Evolutionary conservation across 768 basidiomycete species (phyloP).

Genomic region (Harrya chromipes): DNA sequence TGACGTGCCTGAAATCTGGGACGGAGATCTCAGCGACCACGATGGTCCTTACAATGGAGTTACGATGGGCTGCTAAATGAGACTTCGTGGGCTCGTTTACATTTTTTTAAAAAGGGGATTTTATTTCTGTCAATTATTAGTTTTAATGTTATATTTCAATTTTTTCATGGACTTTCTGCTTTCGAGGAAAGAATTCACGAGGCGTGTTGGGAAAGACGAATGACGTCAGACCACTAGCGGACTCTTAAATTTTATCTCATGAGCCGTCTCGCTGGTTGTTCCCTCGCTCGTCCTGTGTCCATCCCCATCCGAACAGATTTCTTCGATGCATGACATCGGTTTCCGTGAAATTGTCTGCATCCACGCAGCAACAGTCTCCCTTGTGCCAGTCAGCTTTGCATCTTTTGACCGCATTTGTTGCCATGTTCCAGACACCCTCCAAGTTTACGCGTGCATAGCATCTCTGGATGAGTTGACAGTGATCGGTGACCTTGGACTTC

Average conservation of each 20-base stretch:
- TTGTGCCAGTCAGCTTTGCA: not conserved
- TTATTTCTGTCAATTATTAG: no score
- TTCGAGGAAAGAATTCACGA: no score
- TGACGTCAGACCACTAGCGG: no score
- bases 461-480: not conserved
- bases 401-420: not conserved
- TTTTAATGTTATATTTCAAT: no score
- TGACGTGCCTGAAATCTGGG: slow-evolving; percentile 40
- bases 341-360: no score
- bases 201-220: no score
- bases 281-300: no score
- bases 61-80: slow-evolving; percentile 23
- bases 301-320: not conserved
- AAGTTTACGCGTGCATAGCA: slow-evolving; percentile 3
- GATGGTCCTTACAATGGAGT: slow-evolving; percentile 37
- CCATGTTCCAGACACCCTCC: not conserved
- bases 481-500: not conserved
- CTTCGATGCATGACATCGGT: not conserved
- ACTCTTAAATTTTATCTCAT: no score
- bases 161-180: no score
- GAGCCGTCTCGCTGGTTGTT: no score
- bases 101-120: no score
- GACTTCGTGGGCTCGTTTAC: not conserved
- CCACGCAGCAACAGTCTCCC: not conserved
- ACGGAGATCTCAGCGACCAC: slow-evolving; percentile 43